phyloP scores from a whole-genome alignment of 2,329 filamentous ascomycete genomes.

The Stemphylium beticola region DNA sequence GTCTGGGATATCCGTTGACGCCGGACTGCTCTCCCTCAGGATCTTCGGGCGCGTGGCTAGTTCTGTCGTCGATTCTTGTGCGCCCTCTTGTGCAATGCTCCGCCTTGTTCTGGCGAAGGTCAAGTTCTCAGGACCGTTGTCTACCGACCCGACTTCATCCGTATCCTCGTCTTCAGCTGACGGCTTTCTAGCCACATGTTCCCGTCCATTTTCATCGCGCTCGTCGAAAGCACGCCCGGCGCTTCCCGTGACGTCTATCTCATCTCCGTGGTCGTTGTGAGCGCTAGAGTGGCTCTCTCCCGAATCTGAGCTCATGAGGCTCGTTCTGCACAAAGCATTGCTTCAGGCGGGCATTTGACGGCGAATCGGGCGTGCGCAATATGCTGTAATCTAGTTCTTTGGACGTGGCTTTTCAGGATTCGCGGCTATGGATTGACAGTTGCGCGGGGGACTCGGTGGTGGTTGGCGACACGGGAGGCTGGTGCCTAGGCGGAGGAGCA shows the following conservation, averaged over 20 bases:
- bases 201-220: slow-evolving; percentile 1
- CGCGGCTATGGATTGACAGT: slow-evolving; percentile 1
- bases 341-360: slow-evolving; percentile 47
- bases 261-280: slow-evolving; percentile 51
- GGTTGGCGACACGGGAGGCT: slow-evolving; percentile 13
- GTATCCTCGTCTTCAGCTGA: slow-evolving; percentile 25
- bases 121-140: slow-evolving; percentile 33
- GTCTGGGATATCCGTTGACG: slow-evolving; percentile 77
- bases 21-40: slow-evolving; percentile 64
- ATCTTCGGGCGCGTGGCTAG: slow-evolving; percentile 20
- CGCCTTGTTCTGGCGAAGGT: slow-evolving; percentile 41
- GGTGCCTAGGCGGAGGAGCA: slow-evolving; percentile 7
- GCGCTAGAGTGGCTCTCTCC: slow-evolving; percentile 67
- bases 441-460: slow-evolving; percentile 17
- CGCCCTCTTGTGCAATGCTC: slow-evolving; percentile 19
- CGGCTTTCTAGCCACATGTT: slow-evolving; percentile 10
- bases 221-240: background rate
- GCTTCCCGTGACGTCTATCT: slow-evolving; percentile 50
- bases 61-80: slow-evolving; percentile 31
- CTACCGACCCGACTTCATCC: slow-evolving; percentile 33
- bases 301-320: slow-evolving; percentile 73
- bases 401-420: slow-evolving; percentile 4
- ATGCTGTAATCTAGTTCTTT: slow-evolving; percentile 3
- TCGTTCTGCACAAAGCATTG: slow-evolving; percentile 59
- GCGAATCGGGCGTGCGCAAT: background rate